Conservation (phyloP, 768 basidiomycete species). For the Naganishia randhawae region DNA sequence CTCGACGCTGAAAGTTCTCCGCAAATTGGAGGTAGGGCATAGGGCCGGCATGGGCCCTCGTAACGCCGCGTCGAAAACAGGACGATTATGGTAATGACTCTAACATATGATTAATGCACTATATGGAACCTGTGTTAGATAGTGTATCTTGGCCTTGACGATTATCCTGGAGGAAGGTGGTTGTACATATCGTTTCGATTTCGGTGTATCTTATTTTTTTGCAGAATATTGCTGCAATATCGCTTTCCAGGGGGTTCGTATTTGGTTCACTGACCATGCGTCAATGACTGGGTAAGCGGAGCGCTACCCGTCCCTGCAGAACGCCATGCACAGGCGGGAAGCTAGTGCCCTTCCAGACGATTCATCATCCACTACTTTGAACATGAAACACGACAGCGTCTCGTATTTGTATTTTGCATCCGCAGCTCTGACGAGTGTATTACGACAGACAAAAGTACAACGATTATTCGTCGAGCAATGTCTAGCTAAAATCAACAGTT, state of each 20-base stretch:
- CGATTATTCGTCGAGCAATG: background rate
- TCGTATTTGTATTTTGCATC: slow-evolving; percentile 2
- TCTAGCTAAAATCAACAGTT: background rate
- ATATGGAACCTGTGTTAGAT: background rate
- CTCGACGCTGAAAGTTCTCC: background rate
- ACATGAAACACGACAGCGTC: slow-evolving; percentile 17
- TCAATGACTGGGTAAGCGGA: too few relatives aligned
- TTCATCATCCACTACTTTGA: background rate
- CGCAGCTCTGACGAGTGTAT: background rate
- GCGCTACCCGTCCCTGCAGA: too few relatives aligned
- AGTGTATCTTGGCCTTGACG: background rate
- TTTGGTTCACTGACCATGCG: too few relatives aligned
- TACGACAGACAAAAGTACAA: background rate
- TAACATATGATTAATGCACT: background rate
- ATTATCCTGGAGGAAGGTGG: background rate
- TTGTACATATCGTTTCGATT: slow-evolving; percentile 2
- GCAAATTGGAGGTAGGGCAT: slow-evolving; percentile 20
- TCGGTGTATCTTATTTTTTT: background rate
- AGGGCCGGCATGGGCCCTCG: slow-evolving; percentile 22
- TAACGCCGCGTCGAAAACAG: background rate
- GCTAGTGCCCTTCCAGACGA: too few relatives aligned
- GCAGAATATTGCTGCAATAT: too few relatives aligned
- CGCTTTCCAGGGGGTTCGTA: too few relatives aligned
- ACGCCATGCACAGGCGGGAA: too few relatives aligned
- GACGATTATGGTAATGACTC: background rate